Conservation (phyloP, 352 stramenopile genomes). For the Phytophthora colocasiae region DNA sequence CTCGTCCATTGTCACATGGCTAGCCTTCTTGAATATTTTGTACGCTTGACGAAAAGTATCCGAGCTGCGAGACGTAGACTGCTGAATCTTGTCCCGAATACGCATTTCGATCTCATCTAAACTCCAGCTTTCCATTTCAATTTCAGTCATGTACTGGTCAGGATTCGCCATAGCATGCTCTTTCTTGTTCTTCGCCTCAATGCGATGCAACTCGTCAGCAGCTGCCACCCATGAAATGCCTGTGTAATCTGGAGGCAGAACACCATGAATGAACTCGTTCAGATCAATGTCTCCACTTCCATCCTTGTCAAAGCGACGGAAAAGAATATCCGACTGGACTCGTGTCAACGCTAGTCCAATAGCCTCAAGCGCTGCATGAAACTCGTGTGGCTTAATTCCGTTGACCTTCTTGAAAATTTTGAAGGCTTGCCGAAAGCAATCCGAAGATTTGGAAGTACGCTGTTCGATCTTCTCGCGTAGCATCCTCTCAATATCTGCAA, state of each 20-base stretch:
- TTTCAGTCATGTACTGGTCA: slow-evolving; percentile 78
- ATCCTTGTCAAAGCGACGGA: slow-evolving; percentile 74
- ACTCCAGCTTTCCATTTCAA: slow-evolving; percentile 81
- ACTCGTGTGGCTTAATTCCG: slow-evolving; percentile 77
- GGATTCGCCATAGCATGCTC: slow-evolving; percentile 47
- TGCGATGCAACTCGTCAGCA: slow-evolving; percentile 72
- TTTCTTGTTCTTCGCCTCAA: slow-evolving; percentile 67
- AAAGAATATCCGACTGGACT: slow-evolving; percentile 65
- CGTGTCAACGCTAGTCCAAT: slow-evolving; percentile 67
- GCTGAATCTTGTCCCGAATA: slow-evolving; percentile 85
- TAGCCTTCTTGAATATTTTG: slow-evolving; percentile 85
- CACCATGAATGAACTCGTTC: slow-evolving; percentile 83
- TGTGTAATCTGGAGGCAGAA: slow-evolving; percentile 78
- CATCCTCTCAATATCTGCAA: slow-evolving; percentile 82
- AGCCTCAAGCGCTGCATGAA: slow-evolving; percentile 62
- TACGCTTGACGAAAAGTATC: slow-evolving; percentile 84
- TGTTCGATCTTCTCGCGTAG: slow-evolving; percentile 87
- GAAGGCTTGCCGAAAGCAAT: slow-evolving; percentile 84
- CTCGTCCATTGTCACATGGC: slow-evolving; percentile 74
- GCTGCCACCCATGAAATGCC: slow-evolving; percentile 78
- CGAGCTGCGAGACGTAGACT: slow-evolving; percentile 78
- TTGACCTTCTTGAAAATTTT: slow-evolving; percentile 88
- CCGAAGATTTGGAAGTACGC: slow-evolving; percentile 74
- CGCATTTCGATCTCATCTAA: slow-evolving; percentile 80
- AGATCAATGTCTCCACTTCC: slow-evolving; percentile 82